Evolutionary conservation across 75 land plant genomes (phyloP).

Genomic region (Pinus taeda): DNA sequence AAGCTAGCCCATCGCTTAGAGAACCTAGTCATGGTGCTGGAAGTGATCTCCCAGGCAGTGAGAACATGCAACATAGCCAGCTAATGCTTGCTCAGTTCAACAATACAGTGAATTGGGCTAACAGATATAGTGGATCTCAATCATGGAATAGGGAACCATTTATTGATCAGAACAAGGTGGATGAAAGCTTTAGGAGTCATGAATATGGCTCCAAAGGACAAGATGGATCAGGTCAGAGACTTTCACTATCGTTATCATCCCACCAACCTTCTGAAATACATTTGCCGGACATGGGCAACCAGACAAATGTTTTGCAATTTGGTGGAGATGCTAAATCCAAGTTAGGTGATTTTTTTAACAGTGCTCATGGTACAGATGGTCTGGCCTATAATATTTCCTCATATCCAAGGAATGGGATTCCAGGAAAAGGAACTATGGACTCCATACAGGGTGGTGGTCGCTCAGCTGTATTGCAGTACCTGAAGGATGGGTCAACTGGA

Average conservation of each 20-base stretch:
- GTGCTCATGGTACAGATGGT: background rate
- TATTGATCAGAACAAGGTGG: background rate
- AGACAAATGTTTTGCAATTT: slow-evolving; percentile 4
- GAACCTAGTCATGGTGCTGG: background rate
- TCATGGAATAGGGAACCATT: slow-evolving; percentile 3
- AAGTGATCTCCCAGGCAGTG: background rate
- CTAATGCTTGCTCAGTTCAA: background rate
- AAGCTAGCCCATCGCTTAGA: background rate
- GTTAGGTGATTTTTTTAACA: background rate
- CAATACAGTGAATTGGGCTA: background rate
- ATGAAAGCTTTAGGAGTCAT: too few relatives aligned
- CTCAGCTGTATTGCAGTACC: background rate
- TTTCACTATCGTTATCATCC: slow-evolving; percentile 6
- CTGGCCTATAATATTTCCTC: background rate
- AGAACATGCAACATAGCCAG: slow-evolving; percentile 4
- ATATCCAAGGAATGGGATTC: background rate
- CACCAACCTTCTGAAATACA: slow-evolving; percentile 5
- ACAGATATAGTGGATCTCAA: background rate
- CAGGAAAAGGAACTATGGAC: slow-evolving; percentile 6
- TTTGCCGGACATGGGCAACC: background rate
- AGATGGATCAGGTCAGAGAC: slow-evolving; percentile 5
- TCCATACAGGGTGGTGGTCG: background rate
- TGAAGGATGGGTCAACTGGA: background rate
- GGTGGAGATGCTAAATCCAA: slow-evolving; percentile 8
- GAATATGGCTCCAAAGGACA: background rate